phyloP scores from a whole-genome alignment of 352 stramenopile genomes.

The Elongisporangium senticosum region DNA sequence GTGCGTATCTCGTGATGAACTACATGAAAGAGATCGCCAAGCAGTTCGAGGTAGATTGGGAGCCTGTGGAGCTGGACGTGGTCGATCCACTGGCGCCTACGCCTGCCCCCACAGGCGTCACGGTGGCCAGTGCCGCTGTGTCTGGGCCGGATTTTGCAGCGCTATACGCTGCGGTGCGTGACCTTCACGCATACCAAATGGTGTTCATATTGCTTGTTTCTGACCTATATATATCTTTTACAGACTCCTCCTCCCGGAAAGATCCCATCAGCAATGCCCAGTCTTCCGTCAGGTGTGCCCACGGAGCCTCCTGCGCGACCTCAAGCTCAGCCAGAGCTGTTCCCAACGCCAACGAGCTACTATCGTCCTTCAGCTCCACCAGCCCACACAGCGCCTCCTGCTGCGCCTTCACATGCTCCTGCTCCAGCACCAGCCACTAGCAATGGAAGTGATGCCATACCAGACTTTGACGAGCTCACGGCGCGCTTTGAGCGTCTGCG shows the following conservation, averaged over 20 bases:
- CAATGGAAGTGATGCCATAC: conserved; percentile 32
- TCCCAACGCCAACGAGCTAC: conserved; percentile 14
- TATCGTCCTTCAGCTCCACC: not conserved
- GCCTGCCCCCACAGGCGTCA: conserved; percentile 83
- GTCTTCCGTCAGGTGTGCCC: conserved; percentile 22
- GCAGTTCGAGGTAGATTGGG: conserved; percentile 94
- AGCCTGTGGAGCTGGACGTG: conserved; percentile 73
- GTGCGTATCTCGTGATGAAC: conserved; percentile 91
- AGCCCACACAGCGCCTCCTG: not conserved
- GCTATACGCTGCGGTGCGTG: conserved; percentile 57
- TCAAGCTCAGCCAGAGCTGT: not conserved
- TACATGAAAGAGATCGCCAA: conserved; percentile 96
- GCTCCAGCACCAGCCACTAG: conserved; percentile 8
- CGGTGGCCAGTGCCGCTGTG: conserved; percentile 67
- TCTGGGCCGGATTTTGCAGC: conserved; percentile 81
- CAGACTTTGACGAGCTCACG: conserved; percentile 92
- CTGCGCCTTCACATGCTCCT: conserved; percentile 1
- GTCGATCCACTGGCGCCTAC: conserved; percentile 83
- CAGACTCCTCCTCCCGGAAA: conserved; percentile 41
- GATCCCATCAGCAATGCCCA: conserved; percentile 39
- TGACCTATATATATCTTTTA: conserved; percentile 1
- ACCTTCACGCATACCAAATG: not conserved
- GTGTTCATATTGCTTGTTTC: conserved; percentile 2
- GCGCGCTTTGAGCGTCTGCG: conserved; percentile 89
- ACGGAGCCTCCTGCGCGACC: conserved; percentile 1